phyloP scores from a whole-genome alignment of 352 stramenopile genomes.

The Phytophthora nicotianae region DNA sequence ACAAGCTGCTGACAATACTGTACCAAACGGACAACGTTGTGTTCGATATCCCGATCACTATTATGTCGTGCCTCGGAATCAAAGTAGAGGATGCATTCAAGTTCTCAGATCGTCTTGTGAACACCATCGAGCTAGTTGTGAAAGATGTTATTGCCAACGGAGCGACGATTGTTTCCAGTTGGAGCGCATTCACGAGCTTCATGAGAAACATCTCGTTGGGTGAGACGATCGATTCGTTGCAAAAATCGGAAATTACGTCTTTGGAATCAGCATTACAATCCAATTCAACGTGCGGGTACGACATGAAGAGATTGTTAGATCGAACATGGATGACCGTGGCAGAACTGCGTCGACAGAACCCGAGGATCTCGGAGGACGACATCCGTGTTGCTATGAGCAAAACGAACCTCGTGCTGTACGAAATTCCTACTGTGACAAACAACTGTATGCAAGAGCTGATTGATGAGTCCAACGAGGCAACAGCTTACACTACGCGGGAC shows the following conservation, averaged over 20 bases:
- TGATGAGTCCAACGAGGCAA: conserved; percentile 23
- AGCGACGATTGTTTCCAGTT: conserved; percentile 40
- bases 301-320: conserved; percentile 39
- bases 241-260: conserved; percentile 32
- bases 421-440: conserved; percentile 53
- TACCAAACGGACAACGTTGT: conserved; percentile 53
- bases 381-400: conserved; percentile 37
- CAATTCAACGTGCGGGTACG: conserved; percentile 38
- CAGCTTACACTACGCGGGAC: conserved; percentile 43
- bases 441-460: conserved; percentile 50
- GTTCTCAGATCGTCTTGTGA: conserved; percentile 37
- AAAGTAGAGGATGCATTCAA: conserved; percentile 37
- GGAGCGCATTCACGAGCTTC: conserved; percentile 35
- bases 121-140: conserved; percentile 38
- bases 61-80: conserved; percentile 45
- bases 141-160: conserved; percentile 47
- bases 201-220: conserved; percentile 40
- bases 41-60: conserved; percentile 51
- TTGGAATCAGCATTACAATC: conserved; percentile 35
- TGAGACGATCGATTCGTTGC: conserved; percentile 26
- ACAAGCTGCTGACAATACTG: conserved; percentile 45
- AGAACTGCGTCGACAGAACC: conserved; percentile 32
- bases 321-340: conserved; percentile 40
- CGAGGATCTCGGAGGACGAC: conserved; percentile 36
- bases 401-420: conserved; percentile 51